Conservation (phyloP, 164 flowering plant genomes). For the Vitis rupestris region DNA sequence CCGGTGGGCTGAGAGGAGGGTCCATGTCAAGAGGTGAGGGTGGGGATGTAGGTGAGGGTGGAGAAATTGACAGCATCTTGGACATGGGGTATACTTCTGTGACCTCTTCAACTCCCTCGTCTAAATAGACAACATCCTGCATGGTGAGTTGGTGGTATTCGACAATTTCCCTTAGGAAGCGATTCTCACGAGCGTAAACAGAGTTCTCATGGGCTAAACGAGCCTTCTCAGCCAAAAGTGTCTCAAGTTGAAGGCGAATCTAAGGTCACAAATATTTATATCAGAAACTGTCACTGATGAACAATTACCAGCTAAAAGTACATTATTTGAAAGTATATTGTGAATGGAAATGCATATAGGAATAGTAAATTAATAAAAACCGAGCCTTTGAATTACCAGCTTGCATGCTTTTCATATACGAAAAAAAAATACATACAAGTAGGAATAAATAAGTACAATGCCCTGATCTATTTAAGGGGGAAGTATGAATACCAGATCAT, state of each 20-base stretch:
- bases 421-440: too few species aligned
- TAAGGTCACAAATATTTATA: conserved; percentile 20
- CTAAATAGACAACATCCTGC: conserved; percentile 91
- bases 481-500: conserved; percentile 72
- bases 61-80: conserved; percentile 33
- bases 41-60: conserved; percentile 39
- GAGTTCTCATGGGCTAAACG: conserved; percentile 89
- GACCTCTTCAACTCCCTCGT: conserved; percentile 87
- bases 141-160: conserved; percentile 95
- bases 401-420: too few species aligned
- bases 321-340: not conserved
- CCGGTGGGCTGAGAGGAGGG: conserved; percentile 10
- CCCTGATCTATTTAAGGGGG: too few species aligned
- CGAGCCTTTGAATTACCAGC: too few species aligned
- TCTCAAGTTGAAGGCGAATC: conserved; percentile 95
- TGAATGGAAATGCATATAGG: not conserved
- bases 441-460: too few species aligned
- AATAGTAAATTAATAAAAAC: not conserved
- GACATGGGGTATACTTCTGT: conserved; percentile 58
- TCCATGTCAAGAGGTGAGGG: conserved; percentile 25
- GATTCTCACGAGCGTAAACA: conserved; percentile 81
- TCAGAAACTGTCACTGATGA: not conserved
- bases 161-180: conserved; percentile 88
- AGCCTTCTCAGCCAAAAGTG: conserved; percentile 89
- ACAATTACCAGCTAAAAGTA: not conserved